Base-by-base conservation (phyloP, 208 protist genomes). In the Strigomonas culicis region DNA sequence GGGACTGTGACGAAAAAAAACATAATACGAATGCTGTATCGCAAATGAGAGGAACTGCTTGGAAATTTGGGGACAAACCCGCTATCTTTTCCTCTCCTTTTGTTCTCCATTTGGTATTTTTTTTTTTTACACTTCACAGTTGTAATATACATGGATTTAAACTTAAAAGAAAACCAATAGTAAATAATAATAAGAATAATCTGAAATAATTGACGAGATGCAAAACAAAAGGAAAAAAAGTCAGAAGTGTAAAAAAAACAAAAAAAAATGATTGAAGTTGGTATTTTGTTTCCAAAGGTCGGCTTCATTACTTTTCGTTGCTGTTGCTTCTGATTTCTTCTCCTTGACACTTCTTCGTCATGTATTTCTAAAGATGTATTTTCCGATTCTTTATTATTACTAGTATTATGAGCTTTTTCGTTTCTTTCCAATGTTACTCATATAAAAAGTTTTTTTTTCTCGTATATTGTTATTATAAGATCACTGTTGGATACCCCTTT, bases 271-370 rank as follows among this genome's bases (percentile, higher is more conserved):
- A 13, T 69, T 1, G 63, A 31, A 34, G 25, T 65, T 53, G 44
- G 21, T 28, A 36, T 64, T 46, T 41, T 56, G 64, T 50, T 51
- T 65, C 68, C 30, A 56, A 56, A 10, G 24, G 55, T 63, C 61
- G 74, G 43, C 60, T 70, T 63, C n/a, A 7, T 68, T 58, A 11
- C 60, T 70, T 70, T 44, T 49, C 39, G 39, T 62, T 52, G 43
- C 47, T 59, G 19, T 56, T 69, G 0, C 24, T 63, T 63, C 28
- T 49, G 49, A 24, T 70, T 68, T 63, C 49, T 70, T 66, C 46
- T 52, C 32, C 30, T 58, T 50, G 59, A 28, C 8, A 19, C 27
- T 34, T n/a, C 30, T 24, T 31, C 24, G 31, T 52, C 30, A 28
- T 47, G 8, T 30, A 30, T 22, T 13, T 32, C 3, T 65, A 7